Base-by-base conservation (phyloP, 176 grass and related monocot genomes). In the Guadua angustifolia region DNA sequence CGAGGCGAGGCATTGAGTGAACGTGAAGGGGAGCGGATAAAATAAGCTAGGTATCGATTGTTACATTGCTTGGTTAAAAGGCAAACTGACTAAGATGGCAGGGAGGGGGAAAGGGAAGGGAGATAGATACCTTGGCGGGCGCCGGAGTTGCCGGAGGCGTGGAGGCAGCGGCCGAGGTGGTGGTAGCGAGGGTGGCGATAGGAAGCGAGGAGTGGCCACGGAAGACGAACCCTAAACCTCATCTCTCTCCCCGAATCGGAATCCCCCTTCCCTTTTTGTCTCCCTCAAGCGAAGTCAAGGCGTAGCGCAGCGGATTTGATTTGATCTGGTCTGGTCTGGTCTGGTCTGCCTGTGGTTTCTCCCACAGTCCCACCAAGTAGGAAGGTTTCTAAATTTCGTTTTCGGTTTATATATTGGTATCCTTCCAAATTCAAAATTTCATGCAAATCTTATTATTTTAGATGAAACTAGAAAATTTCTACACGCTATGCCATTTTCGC, bases 201-300 rank as follows among this genome's bases (percentile, higher is more conserved):
- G 38, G 46, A 59, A 14, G 17, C 51, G 64, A 80, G 70, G 19
- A 83, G 80, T 50, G 78, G 86, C 69, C 86, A 87, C 76, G 77
- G 65, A n/a, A 66, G 80, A 33, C 57, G 47, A 92, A 91, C 83
- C 86, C 88, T 89, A 92, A 86, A 91, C 73, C 69, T 75, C 75
- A 78, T 82, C 66, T 12, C 29, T 82, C 66, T 7, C 29, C 13
- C 47, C 47, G 47, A 50, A 16, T 50, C 14, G 47, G 29, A 29
- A 29, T 4, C 47, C 47, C 47, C 4, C 3, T 40, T 11, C 43
- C 6, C 43, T 11, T 43, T 39, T 6, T 7, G 39, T 8, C 39
- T 40, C 8, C 39, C 39, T 40, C 39, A 7, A 40, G 39, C 39
- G 6, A 40, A 40, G 39, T 6, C 5, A 40, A 6, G 39, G 39